Conservation (phyloP, 441 rosid genomes). For the Brassica balearica region DNA sequence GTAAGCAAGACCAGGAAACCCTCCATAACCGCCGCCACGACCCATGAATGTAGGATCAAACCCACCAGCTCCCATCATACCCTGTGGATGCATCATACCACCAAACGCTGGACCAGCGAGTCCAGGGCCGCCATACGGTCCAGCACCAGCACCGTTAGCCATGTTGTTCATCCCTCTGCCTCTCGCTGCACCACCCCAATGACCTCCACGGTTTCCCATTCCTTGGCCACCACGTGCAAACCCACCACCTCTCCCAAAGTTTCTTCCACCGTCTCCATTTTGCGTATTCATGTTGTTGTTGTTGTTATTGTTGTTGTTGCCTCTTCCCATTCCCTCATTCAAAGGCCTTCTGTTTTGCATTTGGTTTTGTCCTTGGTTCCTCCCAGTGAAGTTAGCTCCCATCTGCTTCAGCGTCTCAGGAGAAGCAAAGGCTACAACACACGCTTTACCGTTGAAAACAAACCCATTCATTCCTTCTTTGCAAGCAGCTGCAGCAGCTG, state of each 20-base stretch:
- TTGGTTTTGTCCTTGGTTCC: conserved; percentile 71
- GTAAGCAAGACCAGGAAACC: conserved; percentile 83
- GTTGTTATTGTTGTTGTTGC: conserved; percentile 47
- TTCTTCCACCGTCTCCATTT: conserved; percentile 84
- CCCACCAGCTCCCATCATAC: conserved; percentile 86
- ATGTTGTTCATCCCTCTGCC: conserved; percentile 85
- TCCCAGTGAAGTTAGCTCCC: conserved; percentile 75
- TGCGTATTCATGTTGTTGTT: conserved; percentile 67
- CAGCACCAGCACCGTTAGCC: conserved; percentile 63
- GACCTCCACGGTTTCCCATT: conserved; percentile 64
- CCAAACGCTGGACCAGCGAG: conserved; percentile 82
- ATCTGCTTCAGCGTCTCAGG: conserved; percentile 81
- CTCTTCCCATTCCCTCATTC: conserved; percentile 76
- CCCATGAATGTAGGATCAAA: conserved; percentile 94
- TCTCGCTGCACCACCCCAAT: conserved; percentile 81
- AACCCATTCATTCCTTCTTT: conserved; percentile 94
- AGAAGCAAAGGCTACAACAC: conserved; percentile 97
- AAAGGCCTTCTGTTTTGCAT: conserved; percentile 68
- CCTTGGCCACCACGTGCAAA: conserved; percentile 94
- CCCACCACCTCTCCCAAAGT: conserved; percentile 88
- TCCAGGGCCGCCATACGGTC: conserved; percentile 86
- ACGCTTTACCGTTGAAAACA: conserved; percentile 83
- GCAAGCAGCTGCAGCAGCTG: conserved; percentile 75
- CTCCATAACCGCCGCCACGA: conserved; percentile 85
- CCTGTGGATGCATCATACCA: conserved; percentile 90